A percentile compares a stretch with the other conserved stretches of the same genome.
Evolutionary conservation across 2,329 filamentous ascomycete species (phyloP).

Genomic region (Phialemonium atrogriseum): DNA sequence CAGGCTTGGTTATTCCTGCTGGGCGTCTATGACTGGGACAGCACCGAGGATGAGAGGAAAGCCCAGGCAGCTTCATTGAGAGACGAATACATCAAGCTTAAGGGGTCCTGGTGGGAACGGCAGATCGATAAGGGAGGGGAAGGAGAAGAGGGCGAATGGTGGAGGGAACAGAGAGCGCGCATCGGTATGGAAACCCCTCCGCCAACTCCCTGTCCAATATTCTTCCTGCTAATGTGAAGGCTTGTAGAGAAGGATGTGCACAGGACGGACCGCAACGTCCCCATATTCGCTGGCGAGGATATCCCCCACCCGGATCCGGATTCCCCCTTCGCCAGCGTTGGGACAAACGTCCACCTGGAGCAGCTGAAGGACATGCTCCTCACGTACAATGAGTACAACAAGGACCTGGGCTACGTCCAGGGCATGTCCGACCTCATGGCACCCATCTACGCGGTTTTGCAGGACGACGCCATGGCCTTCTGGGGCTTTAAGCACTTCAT

Average conservation of each 20-base stretch:
- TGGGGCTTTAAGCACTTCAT: slow-evolving; percentile 97
- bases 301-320: slow-evolving; percentile 94
- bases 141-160: slow-evolving; percentile 83
- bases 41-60: slow-evolving; percentile 74
- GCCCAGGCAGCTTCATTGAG: slow-evolving; percentile 75
- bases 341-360: slow-evolving; percentile 95
- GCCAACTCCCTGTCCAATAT: not conserved
- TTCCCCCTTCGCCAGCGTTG: slow-evolving; percentile 84
- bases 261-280: slow-evolving; percentile 86
- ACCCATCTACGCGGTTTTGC: slow-evolving; percentile 92
- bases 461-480: slow-evolving; percentile 94
- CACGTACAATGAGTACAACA: slow-evolving; percentile 98
- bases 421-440: slow-evolving; percentile 97
- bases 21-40: slow-evolving; percentile 90
- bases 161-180: slow-evolving; percentile 85
- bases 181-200: slow-evolving; percentile 61
- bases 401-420: slow-evolving; percentile 91
- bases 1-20: slow-evolving; percentile 95
- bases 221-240: slow-evolving; percentile 11
- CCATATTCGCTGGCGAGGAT: slow-evolving; percentile 94
- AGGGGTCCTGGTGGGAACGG: slow-evolving; percentile 93
- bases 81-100: slow-evolving; percentile 90
- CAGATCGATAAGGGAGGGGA: slow-evolving; percentile 76
- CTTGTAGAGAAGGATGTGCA: slow-evolving; percentile 92
- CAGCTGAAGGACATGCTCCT: slow-evolving; percentile 99